Percentiles rank a stretch among this genome's conserved stretches.
phyloP scores from a whole-genome alignment of 768 basidiomycete genomes.

The Asterophora parasitica region DNA sequence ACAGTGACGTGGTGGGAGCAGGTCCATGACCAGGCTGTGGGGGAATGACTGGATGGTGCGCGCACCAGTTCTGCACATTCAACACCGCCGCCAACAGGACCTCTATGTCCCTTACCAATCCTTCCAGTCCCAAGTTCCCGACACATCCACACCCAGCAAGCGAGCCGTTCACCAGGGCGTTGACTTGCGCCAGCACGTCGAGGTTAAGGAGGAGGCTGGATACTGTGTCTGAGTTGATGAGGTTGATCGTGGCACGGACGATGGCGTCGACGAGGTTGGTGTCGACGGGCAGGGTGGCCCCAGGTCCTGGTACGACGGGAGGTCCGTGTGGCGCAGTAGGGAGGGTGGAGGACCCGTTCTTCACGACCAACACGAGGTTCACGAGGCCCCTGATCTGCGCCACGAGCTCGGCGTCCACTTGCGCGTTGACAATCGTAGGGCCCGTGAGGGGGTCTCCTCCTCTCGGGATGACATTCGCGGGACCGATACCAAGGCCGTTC shows the following conservation, averaged over 20 bases:
- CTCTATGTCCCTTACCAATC: neutral
- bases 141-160: conserved; percentile 12
- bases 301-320: neutral
- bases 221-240: conserved; percentile 9
- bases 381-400: conserved; percentile 6
- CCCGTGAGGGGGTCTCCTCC: neutral
- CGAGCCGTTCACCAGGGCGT: conserved; percentile 1
- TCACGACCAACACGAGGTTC: conserved; percentile 8
- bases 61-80: neutral
- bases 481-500: conserved; percentile 19
- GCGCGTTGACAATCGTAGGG: neutral
- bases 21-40: neutral
- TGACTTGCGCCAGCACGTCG: conserved; percentile 3
- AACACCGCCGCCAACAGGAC: neutral
- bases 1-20: neutral
- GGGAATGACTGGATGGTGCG: neutral
- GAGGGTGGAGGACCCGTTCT: conserved; percentile 2
- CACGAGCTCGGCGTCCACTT: conserved; percentile 6
- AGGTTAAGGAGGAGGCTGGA: conserved; percentile 8
- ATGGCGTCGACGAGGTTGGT: conserved; percentile 10
- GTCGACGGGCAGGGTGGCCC: conserved; percentile 1
- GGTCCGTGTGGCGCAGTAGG: conserved; percentile 1
- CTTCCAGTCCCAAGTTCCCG: conserved; percentile 6
- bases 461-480: neutral
- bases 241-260: conserved; percentile 11